Base-by-base conservation (phyloP, 768 basidiomycete species). In the Leucocoprinus leucothites region DNA sequence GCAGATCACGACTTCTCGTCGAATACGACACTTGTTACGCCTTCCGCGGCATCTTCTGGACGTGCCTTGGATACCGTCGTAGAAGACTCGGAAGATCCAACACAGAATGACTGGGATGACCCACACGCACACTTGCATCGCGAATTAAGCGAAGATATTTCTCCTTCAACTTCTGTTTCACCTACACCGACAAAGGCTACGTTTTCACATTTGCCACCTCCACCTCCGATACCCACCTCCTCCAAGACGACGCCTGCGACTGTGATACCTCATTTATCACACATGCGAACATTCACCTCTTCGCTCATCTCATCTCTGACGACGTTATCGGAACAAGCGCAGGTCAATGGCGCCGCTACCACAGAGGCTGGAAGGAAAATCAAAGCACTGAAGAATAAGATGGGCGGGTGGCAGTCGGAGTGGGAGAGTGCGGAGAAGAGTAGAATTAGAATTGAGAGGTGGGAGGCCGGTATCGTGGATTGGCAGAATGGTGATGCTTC, bases 381-480 rank as follows among this genome's bases (percentile, higher is more conserved):
- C 40, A 86, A 92, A 47, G 88, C 89, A 13, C 70, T 93, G 58
- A 91, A 89, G 73, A 92, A 93, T 63, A 89, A 87, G 61, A 70
- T 94, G 26, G 86, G 85, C 5, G 87, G 83, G 19, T 90, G 89
- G 86, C 79, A 85, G 52, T 77, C 80, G 28, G 91, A 94, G 53
- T 91, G 86, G 80, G 91, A 94, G 60, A 89, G 85, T 58, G 91
- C 90, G 38, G 91, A 94, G 65, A 80, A 82, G 44, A 94, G 91
- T 64, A 80, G 87, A 31, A 64, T 76, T 56, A 81, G 75, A 66
- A 90, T 94, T 53, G 89, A 91, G 68, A 79, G 75, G 65, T 93
- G 92, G 92, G 91, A 94, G 64, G 77, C 81, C 7, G 88, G 82
- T 1, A 65, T 78, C 21, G 68, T 70, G 56, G 81, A 56, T 44